Percentiles rank a stretch among this genome's conserved stretches.
Evolutionary conservation across 306 rosid genomes (phyloP).

Genomic region (Canavalia ensiformis): DNA sequence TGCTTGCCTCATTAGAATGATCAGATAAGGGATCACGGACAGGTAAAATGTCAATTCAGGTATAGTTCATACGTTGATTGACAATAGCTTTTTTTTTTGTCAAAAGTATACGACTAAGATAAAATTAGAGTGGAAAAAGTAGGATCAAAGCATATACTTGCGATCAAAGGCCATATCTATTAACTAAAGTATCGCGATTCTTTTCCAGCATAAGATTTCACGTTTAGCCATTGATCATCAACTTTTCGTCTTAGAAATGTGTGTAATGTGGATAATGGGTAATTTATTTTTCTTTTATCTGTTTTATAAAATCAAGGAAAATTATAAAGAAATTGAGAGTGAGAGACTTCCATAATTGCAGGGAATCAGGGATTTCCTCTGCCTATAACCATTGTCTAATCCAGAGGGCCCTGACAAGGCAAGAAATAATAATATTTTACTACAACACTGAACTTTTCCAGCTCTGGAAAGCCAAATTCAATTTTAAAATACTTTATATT

Average conservation of each 20-base stretch:
- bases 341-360: conserved; percentile 36
- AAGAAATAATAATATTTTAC: neutral
- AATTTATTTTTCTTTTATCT: conserved; percentile 10
- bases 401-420: conserved; percentile 15
- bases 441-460: conserved; percentile 19
- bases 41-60: conserved; percentile 43
- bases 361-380: neutral
- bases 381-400: conserved; percentile 3
- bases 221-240: conserved; percentile 30
- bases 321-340: conserved; percentile 10
- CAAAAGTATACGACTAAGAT: neutral
- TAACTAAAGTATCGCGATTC: neutral
- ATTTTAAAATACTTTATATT: neutral
- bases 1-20: conserved; percentile 6
- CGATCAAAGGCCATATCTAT: conserved; percentile 22
- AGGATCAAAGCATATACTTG: conserved; percentile 26
- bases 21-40: conserved; percentile 34
- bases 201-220: conserved; percentile 32
- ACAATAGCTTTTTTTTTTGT: neutral
- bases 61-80: conserved; percentile 26
- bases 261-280: conserved; percentile 26
- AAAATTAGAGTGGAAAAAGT: conserved; percentile 19
- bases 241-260: neutral
- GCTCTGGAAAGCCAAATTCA: conserved; percentile 35
- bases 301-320: conserved; percentile 17